These are phyloP conservation scores for Trichoderma sp. DNA, from an alignment of 2,329 filamentous ascomycete species.

Conservation along the genomic window DNA sequence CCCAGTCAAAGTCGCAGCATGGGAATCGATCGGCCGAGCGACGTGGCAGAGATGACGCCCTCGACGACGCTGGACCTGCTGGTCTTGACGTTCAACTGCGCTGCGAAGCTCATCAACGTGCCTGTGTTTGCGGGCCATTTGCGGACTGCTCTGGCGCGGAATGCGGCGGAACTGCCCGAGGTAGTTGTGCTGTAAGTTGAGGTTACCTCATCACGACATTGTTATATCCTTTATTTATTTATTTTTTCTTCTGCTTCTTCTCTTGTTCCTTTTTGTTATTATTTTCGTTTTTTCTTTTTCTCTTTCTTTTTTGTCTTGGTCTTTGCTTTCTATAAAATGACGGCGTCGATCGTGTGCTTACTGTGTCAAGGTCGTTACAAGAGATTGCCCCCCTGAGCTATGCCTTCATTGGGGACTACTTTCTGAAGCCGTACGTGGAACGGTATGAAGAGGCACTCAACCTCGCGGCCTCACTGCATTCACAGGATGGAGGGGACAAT, in stretches of 20 bases:
- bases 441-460: constrained; percentile 69
- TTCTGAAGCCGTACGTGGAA: constrained; percentile 71
- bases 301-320: background rate
- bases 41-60: constrained; percentile 32
- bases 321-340: background rate
- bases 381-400: constrained; percentile 83
- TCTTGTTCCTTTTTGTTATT: background rate
- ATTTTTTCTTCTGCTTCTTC: background rate
- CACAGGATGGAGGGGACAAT: constrained; percentile 23
- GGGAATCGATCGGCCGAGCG: background rate
- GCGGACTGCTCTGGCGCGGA: constrained; percentile 54
- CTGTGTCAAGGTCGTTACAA: constrained; percentile 66
- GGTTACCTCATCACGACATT: background rate
- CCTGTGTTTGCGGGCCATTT: constrained; percentile 69
- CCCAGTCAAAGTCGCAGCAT: constrained; percentile 7
- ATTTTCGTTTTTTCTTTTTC: background rate
- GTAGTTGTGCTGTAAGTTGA: constrained; percentile 56
- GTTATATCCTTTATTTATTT: background rate
- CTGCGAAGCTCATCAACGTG: constrained; percentile 65
- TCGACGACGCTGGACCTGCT: constrained; percentile 64
- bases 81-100: constrained; percentile 88
- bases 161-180: constrained; percentile 48
- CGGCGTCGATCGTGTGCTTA: background rate
- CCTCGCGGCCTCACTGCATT: constrained; percentile 54
- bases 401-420: constrained; percentile 80